Evolutionary conservation across 768 basidiomycete genomes (phyloP).

Genomic region (Tylopilus subfusipes): DNA sequence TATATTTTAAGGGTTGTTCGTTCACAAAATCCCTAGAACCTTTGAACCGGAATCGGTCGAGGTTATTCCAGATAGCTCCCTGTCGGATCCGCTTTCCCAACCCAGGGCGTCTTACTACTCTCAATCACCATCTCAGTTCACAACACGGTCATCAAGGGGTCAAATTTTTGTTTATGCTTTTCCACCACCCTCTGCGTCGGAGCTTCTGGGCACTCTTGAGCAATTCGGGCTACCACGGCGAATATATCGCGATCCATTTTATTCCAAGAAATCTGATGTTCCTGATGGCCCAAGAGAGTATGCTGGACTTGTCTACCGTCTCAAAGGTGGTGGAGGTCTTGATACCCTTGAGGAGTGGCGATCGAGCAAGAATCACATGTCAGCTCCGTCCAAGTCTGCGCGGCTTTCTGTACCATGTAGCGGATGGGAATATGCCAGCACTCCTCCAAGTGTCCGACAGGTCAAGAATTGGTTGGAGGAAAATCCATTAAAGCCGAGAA

Average conservation of each 20-base stretch:
- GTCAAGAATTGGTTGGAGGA: conserved; percentile 51
- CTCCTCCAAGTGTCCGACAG: conserved; percentile 60
- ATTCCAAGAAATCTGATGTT: conserved; percentile 67
- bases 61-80: background rate
- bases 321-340: conserved; percentile 64
- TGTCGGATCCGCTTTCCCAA: background rate
- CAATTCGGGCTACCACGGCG: conserved; percentile 49
- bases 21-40: conserved; percentile 6
- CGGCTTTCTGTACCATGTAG: conserved; percentile 32
- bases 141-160: background rate
- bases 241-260: conserved; percentile 77
- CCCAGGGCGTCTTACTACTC: conserved; percentile 22
- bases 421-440: conserved; percentile 81
- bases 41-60: conserved; percentile 12
- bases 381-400: background rate
- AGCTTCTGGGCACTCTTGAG: conserved; percentile 45
- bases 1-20: background rate
- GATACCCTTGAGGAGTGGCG: conserved; percentile 61
- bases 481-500: conserved; percentile 15
- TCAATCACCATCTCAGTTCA: conserved; percentile 3
- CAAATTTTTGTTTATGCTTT: conserved; percentile 42
- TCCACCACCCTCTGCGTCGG: conserved; percentile 49
- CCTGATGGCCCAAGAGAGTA: conserved; percentile 70
- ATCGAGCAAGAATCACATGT: conserved; percentile 3
- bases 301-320: conserved; percentile 69